Percentiles rank a stretch among this genome's conserved stretches.
phyloP scores from a whole-genome alignment of 768 basidiomycete species.

The Pholiota molesta region DNA sequence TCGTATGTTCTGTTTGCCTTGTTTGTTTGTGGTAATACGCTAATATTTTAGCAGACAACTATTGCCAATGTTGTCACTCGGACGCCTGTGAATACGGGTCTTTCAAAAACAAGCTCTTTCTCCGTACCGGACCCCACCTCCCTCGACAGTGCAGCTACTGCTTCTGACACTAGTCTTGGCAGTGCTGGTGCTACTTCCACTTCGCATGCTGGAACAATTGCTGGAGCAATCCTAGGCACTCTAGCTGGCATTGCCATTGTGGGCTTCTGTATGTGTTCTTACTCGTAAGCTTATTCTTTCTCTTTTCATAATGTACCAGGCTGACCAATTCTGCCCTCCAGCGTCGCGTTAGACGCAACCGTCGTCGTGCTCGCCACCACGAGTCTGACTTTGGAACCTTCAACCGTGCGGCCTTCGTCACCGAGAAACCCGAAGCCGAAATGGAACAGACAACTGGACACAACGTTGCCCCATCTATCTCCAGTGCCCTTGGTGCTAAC shows the following conservation, averaged over 20 bases:
- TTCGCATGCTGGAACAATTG: constrained; percentile 43
- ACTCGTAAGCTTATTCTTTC: constrained; percentile 31
- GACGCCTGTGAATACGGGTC: constrained; percentile 3
- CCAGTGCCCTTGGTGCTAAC: constrained; percentile 31
- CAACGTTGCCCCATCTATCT: constrained; percentile 31
- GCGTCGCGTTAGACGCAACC: constrained; percentile 37
- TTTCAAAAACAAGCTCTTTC: constrained; percentile 23
- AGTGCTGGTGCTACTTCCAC: constrained; percentile 19
- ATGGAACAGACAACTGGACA: constrained; percentile 28
- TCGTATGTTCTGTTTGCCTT: background rate
- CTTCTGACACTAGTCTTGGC: constrained; percentile 19
- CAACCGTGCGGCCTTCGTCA: constrained; percentile 30
- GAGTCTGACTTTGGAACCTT: constrained; percentile 43
- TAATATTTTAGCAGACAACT: background rate
- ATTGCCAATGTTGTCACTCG: constrained; percentile 6
- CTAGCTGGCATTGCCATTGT: constrained; percentile 38
- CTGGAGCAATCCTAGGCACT: constrained; percentile 43
- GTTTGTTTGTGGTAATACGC: background rate
- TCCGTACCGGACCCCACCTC: constrained; percentile 18
- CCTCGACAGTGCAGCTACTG: constrained; percentile 20
- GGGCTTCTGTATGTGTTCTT: constrained; percentile 42
- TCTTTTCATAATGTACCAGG: background rate
- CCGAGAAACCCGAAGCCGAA: constrained; percentile 23
- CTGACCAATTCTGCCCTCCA: background rate
- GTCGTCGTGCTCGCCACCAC: constrained; percentile 24